A percentile compares a stretch with the other conserved stretches of the same genome.
Evolutionary conservation across 202 grass and related monocot genomes (phyloP).

Genomic region (Miscanthus sacchariflorus): DNA sequence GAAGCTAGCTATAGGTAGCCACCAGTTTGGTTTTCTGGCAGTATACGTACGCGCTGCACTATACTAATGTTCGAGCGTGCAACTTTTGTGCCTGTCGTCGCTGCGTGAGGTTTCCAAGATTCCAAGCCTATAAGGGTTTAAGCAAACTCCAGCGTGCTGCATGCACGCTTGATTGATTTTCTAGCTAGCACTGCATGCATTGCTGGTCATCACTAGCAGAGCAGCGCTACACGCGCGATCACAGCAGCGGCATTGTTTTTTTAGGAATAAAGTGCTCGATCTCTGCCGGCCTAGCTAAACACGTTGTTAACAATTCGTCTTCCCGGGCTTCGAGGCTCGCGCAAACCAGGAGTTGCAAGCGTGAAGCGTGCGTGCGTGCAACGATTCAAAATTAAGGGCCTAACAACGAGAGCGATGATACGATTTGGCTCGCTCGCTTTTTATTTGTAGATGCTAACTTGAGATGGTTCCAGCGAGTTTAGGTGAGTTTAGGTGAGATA

Average conservation of each 20-base stretch:
- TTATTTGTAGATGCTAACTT: slow-evolving; percentile 37
- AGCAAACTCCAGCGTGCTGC: neutral
- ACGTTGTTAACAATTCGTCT: slow-evolving; percentile 17
- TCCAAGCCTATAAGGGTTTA: neutral
- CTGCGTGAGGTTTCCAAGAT: slow-evolving; percentile 37
- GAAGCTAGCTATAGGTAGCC: neutral
- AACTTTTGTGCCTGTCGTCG: slow-evolving; percentile 40
- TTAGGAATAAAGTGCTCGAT: slow-evolving; percentile 36
- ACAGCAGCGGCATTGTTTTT: neutral
- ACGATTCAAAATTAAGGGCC: neutral
- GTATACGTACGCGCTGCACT: slow-evolving; percentile 27
- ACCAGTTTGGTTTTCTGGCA: slow-evolving; percentile 32
- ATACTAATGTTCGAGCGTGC: slow-evolving; percentile 35
- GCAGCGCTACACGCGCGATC: too few relatives aligned
- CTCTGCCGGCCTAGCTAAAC: slow-evolving; percentile 46
- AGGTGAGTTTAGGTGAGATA: slow-evolving; percentile 39
- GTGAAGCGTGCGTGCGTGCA: neutral
- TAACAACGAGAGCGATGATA: neutral
- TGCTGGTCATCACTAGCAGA: neutral
- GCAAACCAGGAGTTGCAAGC: slow-evolving; percentile 3
- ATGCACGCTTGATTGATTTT: neutral
- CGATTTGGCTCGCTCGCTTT: slow-evolving; percentile 27
- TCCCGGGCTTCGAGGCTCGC: slow-evolving; percentile 30
- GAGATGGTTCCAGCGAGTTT: slow-evolving; percentile 27
- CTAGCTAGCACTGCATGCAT: neutral